Evolutionary conservation across 1,139 yeast genomes (phyloP).

Genomic region (Yamadazyma conglobata): DNA sequence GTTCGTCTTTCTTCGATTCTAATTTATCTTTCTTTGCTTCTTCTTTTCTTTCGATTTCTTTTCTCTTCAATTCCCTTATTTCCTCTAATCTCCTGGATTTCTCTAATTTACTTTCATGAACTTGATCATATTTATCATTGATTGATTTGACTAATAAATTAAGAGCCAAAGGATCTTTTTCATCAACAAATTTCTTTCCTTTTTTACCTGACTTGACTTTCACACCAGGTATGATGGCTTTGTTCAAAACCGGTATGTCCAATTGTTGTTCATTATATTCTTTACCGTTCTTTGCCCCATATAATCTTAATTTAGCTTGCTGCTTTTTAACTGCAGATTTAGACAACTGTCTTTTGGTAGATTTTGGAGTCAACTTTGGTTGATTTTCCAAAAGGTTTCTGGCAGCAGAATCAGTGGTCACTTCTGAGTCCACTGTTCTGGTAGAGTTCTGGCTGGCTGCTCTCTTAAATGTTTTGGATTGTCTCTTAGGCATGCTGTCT

Average conservation of each 20-base stretch:
- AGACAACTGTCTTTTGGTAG: conserved; percentile 48
- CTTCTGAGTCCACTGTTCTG: conserved; percentile 64
- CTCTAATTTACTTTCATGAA: conserved; percentile 88
- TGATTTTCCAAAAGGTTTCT: conserved; percentile 58
- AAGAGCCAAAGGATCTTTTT: conserved; percentile 60
- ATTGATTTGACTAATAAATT: conserved; percentile 73
- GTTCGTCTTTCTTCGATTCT: conserved; percentile 74
- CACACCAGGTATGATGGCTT: conserved; percentile 83
- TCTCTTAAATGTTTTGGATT: conserved; percentile 58
- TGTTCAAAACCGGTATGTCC: conserved; percentile 73
- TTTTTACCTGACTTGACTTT: conserved; percentile 77
- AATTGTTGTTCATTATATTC: conserved; percentile 76
- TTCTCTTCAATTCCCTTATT: conserved; percentile 78
- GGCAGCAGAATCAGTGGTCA: conserved; percentile 59
- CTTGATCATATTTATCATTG: conserved; percentile 75
- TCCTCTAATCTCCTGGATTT: conserved; percentile 87
- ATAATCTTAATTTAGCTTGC: conserved; percentile 59
- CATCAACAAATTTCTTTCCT: conserved; percentile 85
- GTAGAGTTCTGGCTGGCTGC: conserved; percentile 48
- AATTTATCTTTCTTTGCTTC: conserved; percentile 63
- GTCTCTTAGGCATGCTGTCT: conserved; percentile 49
- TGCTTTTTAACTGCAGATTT: conserved; percentile 61
- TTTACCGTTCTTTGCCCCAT: conserved; percentile 65
- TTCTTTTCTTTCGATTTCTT: conserved; percentile 85
- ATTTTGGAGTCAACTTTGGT: conserved; percentile 64